Evolutionary conservation across 495 filamentous ascomycete genomes (phyloP), one percentile per base, ranked within the genome.

Genomic region (Lepraria neglecta): DNA sequence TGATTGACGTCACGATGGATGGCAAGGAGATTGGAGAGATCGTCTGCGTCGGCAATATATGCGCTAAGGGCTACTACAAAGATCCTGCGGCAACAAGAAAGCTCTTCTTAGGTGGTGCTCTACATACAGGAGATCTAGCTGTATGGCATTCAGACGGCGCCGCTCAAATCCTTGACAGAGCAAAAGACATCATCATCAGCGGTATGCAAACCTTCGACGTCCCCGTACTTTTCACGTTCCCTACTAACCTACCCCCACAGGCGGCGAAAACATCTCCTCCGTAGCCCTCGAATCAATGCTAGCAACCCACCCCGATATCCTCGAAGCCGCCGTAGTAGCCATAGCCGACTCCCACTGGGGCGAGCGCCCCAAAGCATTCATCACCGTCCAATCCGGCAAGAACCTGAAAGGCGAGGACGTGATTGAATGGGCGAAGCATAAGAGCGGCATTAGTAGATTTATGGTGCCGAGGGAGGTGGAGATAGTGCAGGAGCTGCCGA

Each of bases 101-200:
- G 78, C 75, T 97, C 21, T 97, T 95, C 70, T 84, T 80, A 0
- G 95, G 95, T 7, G 95, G 94, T 15, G 90, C 86, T 24, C 73
- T 90, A 51, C 95, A 95, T 71, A 89, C 87, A 12, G 94, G 95
- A 0, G 94, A 98, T 69, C 73, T 98, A 59, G 94, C 94, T 5
- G 92, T 98, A 6, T 90, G 87, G 87, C 88, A 95, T 69, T 79
- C 86, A 0, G 92, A 97, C 68, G 91, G 92, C 2, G 85, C 88
- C 53, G 83, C 91, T 48, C 90, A 97, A 77, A 96, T 98, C 64
- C 77, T 95, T 63, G 94, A 98, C 72, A 80, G 94, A 42, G 89
- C 89, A 4, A 98, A 97, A 76, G 94, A 98, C 70, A 97, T 98
- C 50, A 97, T 98, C 55, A 98, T 98, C 62, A 95, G 90, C 64